These are phyloP conservation scores for Curvularia eragrostidis DNA, from an alignment of 2,329 filamentous ascomycete species.

Conservation along the genomic window DNA sequence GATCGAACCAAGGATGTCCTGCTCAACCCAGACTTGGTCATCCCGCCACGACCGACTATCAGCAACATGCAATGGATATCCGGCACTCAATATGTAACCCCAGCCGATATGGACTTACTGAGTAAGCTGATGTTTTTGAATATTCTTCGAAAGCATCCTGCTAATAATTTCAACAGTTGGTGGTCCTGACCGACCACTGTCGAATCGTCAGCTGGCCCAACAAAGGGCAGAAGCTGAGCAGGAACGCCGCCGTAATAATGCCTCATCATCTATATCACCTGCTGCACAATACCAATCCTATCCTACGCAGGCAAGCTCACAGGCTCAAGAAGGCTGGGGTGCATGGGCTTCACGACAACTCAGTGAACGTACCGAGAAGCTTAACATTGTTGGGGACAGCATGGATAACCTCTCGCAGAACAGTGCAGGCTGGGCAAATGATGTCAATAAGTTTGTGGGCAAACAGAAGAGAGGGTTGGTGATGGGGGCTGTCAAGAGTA, in stretches of 20 bases:
- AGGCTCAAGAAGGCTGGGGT: conserved; percentile 62
- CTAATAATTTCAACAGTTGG: conserved; percentile 62
- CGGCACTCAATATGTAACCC: conserved; percentile 88
- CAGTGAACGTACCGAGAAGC: conserved; percentile 86
- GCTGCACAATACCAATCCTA: conserved; percentile 32
- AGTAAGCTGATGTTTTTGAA: conserved; percentile 52
- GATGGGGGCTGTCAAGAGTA: conserved; percentile 61
- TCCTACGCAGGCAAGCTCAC: conserved; percentile 21
- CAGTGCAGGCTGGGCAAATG: conserved; percentile 83
- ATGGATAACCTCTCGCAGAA: conserved; percentile 84
- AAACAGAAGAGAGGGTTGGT: conserved; percentile 88
- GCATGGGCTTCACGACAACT: conserved; percentile 86
- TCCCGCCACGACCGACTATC: conserved; percentile 87
- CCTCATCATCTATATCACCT: conserved; percentile 42
- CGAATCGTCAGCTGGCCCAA: conserved; percentile 85
- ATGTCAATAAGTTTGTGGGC: conserved; percentile 84
- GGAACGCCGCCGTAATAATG: conserved; percentile 48
- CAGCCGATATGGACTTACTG: conserved; percentile 84
- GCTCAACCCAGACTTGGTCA: conserved; percentile 74
- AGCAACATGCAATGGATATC: conserved; percentile 96
- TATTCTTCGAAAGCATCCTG: background rate
- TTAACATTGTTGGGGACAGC: conserved; percentile 81
- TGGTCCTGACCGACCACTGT: conserved; percentile 84
- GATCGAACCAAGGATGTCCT: conserved; percentile 70
- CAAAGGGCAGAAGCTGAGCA: conserved; percentile 75